These are phyloP conservation scores for Cyathus striatus DNA, from an alignment of 768 basidiomycete genomes.

Conservation along the genomic window DNA sequence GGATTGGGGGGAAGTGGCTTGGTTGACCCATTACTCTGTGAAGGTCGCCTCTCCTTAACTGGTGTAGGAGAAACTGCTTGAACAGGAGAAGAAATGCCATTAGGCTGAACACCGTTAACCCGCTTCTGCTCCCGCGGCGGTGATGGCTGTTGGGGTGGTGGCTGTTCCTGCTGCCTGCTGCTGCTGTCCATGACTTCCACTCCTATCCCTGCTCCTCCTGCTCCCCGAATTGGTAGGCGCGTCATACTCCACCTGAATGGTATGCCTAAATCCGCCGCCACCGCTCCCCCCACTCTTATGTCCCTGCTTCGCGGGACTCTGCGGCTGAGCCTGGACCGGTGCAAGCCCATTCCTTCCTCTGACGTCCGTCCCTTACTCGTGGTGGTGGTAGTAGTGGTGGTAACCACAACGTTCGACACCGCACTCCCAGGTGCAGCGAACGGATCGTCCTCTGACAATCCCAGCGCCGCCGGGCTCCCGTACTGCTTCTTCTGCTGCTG, in stretches of 20 bases:
- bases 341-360: slow-evolving; percentile 10
- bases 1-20: slow-evolving; percentile 30
- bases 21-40: slow-evolving; percentile 15
- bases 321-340: slow-evolving; percentile 5
- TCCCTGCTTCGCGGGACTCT: slow-evolving; percentile 22
- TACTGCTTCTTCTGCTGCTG: slow-evolving; percentile 17
- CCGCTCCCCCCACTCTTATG: slow-evolving; percentile 45
- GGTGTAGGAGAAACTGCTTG: slow-evolving; percentile 7
- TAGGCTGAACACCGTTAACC: not conserved
- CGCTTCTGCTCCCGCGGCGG: not conserved
- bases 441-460: slow-evolving; percentile 64
- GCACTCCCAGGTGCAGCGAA: slow-evolving; percentile 44
- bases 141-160: not conserved
- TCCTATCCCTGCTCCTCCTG: slow-evolving; percentile 27
- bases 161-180: slow-evolving; percentile 2
- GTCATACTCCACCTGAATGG: slow-evolving; percentile 95
- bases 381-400: slow-evolving; percentile 7
- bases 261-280: slow-evolving; percentile 66
- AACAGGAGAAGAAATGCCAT: slow-evolving; percentile 3
- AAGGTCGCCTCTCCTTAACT: slow-evolving; percentile 25
- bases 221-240: slow-evolving; percentile 34
- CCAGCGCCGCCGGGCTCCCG: slow-evolving; percentile 28
- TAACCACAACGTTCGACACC: slow-evolving; percentile 3
- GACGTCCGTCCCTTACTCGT: slow-evolving; percentile 6
- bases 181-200: slow-evolving; percentile 14